Conservation (phyloP, 1,284 basidiomycete species). For the Inonotus obliquus region DNA sequence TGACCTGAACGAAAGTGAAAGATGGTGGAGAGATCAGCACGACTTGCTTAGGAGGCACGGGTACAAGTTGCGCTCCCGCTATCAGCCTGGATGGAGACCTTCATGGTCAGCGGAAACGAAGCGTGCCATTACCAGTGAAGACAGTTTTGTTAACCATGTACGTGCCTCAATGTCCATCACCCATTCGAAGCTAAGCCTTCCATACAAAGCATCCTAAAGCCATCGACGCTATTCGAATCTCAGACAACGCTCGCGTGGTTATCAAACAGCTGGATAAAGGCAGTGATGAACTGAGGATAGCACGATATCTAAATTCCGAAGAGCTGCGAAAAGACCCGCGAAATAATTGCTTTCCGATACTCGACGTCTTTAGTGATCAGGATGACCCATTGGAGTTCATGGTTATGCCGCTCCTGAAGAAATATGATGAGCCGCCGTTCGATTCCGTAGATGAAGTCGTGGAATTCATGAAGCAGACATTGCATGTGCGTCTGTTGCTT, state of each 20-base stretch:
- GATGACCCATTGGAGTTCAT: background rate
- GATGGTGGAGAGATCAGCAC: conserved; percentile 7
- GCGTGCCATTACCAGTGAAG: conserved; percentile 17
- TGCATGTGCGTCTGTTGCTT: background rate
- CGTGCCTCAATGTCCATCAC: background rate
- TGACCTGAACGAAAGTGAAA: background rate
- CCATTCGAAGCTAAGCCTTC: background rate
- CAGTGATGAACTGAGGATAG: background rate
- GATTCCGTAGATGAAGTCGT: conserved; percentile 4
- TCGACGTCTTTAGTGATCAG: conserved; percentile 1
- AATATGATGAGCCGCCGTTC: conserved; percentile 2
- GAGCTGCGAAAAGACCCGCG: background rate
- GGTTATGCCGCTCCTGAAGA: conserved; percentile 8
- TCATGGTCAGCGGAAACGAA: conserved; percentile 20
- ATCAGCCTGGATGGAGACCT: conserved; percentile 22
- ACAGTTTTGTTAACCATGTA: conserved; percentile 1
- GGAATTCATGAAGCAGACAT: conserved; percentile 11
- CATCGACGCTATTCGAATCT: background rate
- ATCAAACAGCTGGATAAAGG: background rate
- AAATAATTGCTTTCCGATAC: conserved; percentile 10
- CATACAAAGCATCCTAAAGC: background rate
- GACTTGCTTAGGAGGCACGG: conserved; percentile 8
- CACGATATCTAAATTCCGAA: background rate
- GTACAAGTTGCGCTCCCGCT: conserved; percentile 22
- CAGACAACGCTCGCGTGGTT: background rate